phyloP scores from a whole-genome alignment of 2,329 filamentous ascomycete species.

The Venturia nashicola region DNA sequence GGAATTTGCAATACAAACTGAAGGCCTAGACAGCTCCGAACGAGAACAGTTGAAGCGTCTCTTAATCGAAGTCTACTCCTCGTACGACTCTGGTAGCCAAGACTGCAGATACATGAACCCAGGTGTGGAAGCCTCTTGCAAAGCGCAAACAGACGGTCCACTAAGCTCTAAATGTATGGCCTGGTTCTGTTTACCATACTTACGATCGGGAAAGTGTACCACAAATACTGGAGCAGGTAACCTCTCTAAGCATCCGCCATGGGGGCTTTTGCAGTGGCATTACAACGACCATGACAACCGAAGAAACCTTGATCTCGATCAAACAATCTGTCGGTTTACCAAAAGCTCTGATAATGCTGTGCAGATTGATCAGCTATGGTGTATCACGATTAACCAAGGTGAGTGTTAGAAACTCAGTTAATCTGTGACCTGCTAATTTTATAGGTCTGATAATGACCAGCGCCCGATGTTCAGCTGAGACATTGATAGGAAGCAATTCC shows the following conservation, averaged over 20 bases:
- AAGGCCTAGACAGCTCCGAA: not conserved
- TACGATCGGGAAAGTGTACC: not conserved
- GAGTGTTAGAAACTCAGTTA: too few species aligned
- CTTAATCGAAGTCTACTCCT: not conserved
- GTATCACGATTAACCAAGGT: not conserved
- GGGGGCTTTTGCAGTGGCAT: not conserved
- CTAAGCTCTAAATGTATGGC: not conserved
- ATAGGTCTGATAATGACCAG: not conserved
- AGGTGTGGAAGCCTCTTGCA: not conserved
- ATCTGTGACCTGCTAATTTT: not conserved
- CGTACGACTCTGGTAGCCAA: not conserved
- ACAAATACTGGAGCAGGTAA: not conserved
- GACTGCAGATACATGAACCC: not conserved
- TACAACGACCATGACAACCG: not conserved
- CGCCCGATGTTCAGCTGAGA: not conserved
- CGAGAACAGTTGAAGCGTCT: not conserved
- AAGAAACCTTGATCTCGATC: not conserved
- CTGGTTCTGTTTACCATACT: not conserved
- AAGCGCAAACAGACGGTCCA: not conserved
- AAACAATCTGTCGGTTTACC: not conserved
- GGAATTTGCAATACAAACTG: not conserved
- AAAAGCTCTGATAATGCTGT: not conserved
- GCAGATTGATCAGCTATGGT: not conserved
- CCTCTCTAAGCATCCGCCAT: not conserved
- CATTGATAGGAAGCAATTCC: not conserved